Percentiles rank a stretch among this genome's conserved stretches.
phyloP scores from a whole-genome alignment of 176 grass and related monocot genomes.

The Tillandsia leiboldiana region DNA sequence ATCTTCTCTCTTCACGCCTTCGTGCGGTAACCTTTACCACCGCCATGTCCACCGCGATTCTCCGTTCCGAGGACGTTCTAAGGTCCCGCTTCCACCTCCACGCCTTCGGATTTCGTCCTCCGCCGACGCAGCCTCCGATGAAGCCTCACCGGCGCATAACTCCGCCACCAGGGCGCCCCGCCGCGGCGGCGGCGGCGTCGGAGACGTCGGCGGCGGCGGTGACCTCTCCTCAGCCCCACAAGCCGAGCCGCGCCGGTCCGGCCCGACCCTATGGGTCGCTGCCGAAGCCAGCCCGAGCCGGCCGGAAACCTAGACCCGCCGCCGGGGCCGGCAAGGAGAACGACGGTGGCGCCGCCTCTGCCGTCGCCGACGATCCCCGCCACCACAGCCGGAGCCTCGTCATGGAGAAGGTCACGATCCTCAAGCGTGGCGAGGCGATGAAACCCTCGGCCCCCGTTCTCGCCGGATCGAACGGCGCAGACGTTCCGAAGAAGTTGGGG shows the following conservation, averaged over 20 bases:
- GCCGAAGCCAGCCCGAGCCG: slow-evolving; percentile 11
- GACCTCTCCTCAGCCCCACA: background rate
- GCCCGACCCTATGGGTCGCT: background rate
- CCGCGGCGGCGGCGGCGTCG: background rate
- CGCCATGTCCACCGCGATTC: slow-evolving; percentile 38
- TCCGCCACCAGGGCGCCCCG: slow-evolving; percentile 2
- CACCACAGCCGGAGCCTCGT: slow-evolving; percentile 11
- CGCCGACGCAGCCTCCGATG: slow-evolving; percentile 14
- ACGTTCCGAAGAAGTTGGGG: slow-evolving; percentile 19
- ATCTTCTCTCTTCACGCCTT: background rate
- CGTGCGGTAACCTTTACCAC: background rate
- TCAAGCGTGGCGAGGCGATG: slow-evolving; percentile 57
- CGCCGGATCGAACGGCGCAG: slow-evolving; percentile 4
- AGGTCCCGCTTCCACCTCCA: slow-evolving; percentile 26
- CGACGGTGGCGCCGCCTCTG: too few relatives aligned
- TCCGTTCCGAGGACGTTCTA: slow-evolving; percentile 36
- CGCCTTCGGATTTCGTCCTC: slow-evolving; percentile 23
- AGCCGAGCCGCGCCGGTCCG: background rate
- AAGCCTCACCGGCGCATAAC: slow-evolving; percentile 15
- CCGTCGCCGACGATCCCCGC: too few relatives aligned
- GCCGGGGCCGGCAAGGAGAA: slow-evolving; percentile 15
- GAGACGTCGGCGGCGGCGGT: background rate
- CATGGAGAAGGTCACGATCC: slow-evolving; percentile 49
- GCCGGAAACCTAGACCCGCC: slow-evolving; percentile 11
- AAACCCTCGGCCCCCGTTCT: background rate